A percentile compares a stretch with the other conserved stretches of the same genome.
phyloP scores from a whole-genome alignment of 2,329 filamentous ascomycete genomes.

The Aspergillus hiratsukae region DNA sequence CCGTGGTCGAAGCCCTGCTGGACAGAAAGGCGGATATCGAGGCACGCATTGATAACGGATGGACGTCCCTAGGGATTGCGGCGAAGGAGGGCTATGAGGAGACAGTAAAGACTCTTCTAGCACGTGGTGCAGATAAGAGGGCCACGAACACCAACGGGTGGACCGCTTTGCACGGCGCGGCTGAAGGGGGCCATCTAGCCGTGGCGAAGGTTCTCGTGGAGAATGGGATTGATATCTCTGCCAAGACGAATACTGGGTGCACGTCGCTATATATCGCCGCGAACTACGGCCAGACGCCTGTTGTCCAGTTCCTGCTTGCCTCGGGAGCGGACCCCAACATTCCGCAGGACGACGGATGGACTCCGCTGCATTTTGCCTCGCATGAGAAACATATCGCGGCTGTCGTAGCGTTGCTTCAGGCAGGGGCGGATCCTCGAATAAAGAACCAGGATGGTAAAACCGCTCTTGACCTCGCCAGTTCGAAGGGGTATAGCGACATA shows the following conservation, averaged over 20 bases:
- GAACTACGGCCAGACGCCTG: neutral
- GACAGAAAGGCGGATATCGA: neutral
- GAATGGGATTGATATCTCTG: neutral
- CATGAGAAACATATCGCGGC: neutral
- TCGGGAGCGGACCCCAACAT: neutral
- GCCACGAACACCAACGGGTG: neutral
- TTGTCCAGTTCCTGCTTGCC: neutral
- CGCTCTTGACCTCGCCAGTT: neutral
- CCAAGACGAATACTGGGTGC: neutral
- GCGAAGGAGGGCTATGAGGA: neutral
- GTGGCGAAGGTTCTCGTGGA: neutral
- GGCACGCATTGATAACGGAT: neutral
- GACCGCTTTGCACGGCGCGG: neutral
- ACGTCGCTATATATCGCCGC: neutral
- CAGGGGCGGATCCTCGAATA: neutral
- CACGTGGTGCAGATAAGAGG: neutral
- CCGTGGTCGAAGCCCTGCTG: neutral
- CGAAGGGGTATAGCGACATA: neutral
- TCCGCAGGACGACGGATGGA: neutral
- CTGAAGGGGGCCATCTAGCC: neutral
- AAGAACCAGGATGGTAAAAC: neutral
- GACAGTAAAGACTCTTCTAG: neutral
- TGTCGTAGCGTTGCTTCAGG: neutral
- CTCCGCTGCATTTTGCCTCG: neutral
- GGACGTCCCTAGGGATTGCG: neutral